Base-by-base conservation (phyloP, 1,139 yeast genomes). In the Nakaseomyces glabratus region DNA sequence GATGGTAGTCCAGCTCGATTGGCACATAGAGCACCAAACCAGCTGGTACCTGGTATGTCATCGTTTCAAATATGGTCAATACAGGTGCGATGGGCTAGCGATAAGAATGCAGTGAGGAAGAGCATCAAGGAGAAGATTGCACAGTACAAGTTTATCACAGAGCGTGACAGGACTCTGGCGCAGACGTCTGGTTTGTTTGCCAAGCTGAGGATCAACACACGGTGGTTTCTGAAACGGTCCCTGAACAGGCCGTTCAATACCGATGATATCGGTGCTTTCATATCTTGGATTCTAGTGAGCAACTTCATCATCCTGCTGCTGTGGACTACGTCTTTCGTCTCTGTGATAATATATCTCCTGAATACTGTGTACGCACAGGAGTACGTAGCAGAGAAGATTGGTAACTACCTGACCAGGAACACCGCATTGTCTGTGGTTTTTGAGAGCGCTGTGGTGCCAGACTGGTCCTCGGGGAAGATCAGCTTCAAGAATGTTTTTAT, bases 381-480 rank as follows among this genome's bases (percentile, higher is more conserved):
- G 52, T 73, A 76, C 41, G 79, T 88, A 29, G 97, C 96, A 1
- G 65, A 80, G 34, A 69, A 72, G 45, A 66, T 86, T 24, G 97
- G 97, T 7, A 82, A 82, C 49, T 63, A 82, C 37, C 71, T 90
- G 40, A 88, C 98, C 10, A 73, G 73, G 45, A 90, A 86, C 49
- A 76, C 93, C 2, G 84, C 86, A n/a, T 61, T 88, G 46, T 76
- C 82, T 0, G 95, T 90, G 9, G 77, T 85, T 1, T 90, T 90
- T 53, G 98, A 90, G 53, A 80, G 75, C 52, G 98, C 98, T 2
- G 82, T 88, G 40, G 94, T 86, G 3, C 97, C 97, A 0, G 86
- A 86, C 35, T 88, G 96, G 96, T 71, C 78, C 32, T 86, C 82
- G 46, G 94, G 96, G 1, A 79, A 75, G 45, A 84, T 90, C 37